A percentile compares a stretch with the other conserved stretches of the same genome.
phyloP scores from a whole-genome alignment of 164 flowering plant species.

The Chloranthus sessilifolius region DNA sequence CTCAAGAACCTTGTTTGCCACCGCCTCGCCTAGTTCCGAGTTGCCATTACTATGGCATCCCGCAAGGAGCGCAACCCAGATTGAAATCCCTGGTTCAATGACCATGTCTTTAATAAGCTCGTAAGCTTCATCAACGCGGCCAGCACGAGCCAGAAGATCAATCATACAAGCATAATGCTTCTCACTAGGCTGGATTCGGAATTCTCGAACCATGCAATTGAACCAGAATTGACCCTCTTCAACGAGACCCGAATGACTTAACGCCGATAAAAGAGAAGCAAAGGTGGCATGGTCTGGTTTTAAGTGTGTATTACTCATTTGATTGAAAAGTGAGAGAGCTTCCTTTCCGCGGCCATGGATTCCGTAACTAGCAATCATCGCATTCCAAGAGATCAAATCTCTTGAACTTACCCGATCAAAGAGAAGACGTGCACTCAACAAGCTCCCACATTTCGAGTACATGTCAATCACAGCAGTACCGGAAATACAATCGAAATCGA shows the following conservation, averaged over 20 bases:
- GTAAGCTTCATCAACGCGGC: slow-evolving; percentile 20
- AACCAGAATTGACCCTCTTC: slow-evolving; percentile 29
- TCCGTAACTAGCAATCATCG: slow-evolving; percentile 28
- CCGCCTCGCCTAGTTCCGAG: slow-evolving; percentile 15
- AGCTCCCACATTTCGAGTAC: slow-evolving; percentile 30
- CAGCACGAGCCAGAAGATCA: slow-evolving; percentile 31
- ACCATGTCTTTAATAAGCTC: slow-evolving; percentile 16
- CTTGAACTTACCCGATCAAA: slow-evolving; percentile 20
- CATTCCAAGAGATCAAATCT: slow-evolving; percentile 27
- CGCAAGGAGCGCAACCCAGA: slow-evolving; percentile 29
- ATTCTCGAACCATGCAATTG: slow-evolving; percentile 17
- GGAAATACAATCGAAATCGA: slow-evolving; percentile 17
- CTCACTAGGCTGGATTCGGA: slow-evolving; percentile 20
- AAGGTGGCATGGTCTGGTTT: slow-evolving; percentile 27
- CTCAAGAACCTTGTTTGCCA: slow-evolving; percentile 19
- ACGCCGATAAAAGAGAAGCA: slow-evolving; percentile 28
- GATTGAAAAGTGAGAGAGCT: slow-evolving; percentile 21
- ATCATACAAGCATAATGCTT: slow-evolving; percentile 28
- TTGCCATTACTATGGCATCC: slow-evolving; percentile 22
- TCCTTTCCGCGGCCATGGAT: slow-evolving; percentile 25
- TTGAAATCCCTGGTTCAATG: slow-evolving; percentile 18
- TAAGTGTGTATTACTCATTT: slow-evolving; percentile 12
- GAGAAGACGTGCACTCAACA: slow-evolving; percentile 17
- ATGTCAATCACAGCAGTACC: slow-evolving; percentile 29
- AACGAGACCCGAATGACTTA: slow-evolving; percentile 29